Evolutionary conservation across 768 basidiomycete genomes (phyloP).

Genomic region (Trametes gibbosa): DNA sequence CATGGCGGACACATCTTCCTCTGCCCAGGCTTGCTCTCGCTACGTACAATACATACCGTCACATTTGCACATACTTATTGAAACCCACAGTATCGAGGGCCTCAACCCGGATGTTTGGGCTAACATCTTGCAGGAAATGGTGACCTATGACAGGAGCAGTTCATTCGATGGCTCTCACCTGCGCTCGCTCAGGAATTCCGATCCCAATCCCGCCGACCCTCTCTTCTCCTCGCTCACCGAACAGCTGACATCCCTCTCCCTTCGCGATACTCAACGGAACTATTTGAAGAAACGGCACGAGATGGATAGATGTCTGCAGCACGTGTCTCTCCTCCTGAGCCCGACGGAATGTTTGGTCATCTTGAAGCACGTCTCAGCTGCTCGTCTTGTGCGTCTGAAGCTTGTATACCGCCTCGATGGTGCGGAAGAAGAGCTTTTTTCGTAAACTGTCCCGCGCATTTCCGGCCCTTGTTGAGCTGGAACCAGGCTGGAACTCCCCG

Average conservation of each 20-base stretch:
- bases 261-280: background rate
- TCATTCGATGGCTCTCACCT: background rate
- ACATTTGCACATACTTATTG: too few species aligned
- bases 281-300: background rate
- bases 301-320: too few species aligned
- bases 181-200: background rate
- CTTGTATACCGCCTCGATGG: background rate
- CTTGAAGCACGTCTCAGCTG: background rate
- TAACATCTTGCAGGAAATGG: too few species aligned
- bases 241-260: background rate
- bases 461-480: background rate
- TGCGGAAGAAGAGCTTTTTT: background rate
- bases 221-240: background rate
- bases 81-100: too few species aligned
- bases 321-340: background rate
- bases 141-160: too few species aligned
- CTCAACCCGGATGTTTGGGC: too few species aligned
- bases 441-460: background rate
- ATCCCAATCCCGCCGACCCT: conserved; percentile 1
- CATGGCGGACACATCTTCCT: too few species aligned
- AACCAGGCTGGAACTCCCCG: too few species aligned
- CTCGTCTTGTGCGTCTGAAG: background rate
- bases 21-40: too few species aligned
- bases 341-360: background rate
- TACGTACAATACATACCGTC: too few species aligned